Evolutionary conservation across 192 early-diverging fungal species (phyloP).

Genomic region (Backusella tuberculispora): DNA sequence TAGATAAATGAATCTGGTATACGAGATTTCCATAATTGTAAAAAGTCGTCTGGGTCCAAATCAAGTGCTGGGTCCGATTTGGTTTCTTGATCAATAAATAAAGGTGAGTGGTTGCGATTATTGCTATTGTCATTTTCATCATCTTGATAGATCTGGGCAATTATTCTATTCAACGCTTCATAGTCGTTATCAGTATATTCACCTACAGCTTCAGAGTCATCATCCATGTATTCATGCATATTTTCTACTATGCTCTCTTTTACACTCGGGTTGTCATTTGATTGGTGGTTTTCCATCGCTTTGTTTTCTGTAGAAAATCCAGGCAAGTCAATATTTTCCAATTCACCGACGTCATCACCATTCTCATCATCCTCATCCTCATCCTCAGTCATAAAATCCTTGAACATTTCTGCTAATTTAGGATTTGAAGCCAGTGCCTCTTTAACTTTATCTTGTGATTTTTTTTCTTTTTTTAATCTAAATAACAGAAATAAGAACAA

Average conservation of each 20-base stretch:
- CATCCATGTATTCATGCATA: slow-evolving; percentile 14
- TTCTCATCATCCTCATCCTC: neutral
- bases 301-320: neutral
- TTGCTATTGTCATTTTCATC: neutral
- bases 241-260: slow-evolving; percentile 40
- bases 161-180: neutral
- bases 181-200: neutral
- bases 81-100: neutral
- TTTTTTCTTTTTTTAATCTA: slow-evolving; percentile 28
- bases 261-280: slow-evolving; percentile 18
- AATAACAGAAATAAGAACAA: neutral
- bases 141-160: neutral
- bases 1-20: slow-evolving; percentile 38
- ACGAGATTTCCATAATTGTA: slow-evolving; percentile 17
- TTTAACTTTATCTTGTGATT: slow-evolving; percentile 26
- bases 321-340: neutral
- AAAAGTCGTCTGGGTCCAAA: neutral
- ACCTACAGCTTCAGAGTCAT: neutral
- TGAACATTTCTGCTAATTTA: neutral
- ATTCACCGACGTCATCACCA: neutral
- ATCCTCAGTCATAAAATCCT: neutral
- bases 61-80: neutral
- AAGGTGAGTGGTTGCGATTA: neutral
- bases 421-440: neutral
- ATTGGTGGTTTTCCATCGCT: neutral